Base-by-base conservation (phyloP, 192 early-diverging fungal species). In the Diversispora epigaea region DNA sequence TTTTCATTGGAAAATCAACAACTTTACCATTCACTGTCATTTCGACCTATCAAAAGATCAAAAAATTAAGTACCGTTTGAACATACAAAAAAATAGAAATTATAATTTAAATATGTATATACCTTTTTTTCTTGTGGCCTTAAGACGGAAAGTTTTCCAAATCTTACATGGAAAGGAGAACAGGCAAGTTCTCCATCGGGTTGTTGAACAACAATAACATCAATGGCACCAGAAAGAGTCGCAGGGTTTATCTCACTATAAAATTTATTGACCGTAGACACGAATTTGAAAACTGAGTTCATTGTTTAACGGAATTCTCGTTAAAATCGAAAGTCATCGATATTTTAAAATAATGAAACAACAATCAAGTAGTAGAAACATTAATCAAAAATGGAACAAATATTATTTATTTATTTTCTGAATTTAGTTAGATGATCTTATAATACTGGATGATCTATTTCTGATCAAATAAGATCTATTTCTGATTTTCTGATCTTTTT, bases 141-240 rank as follows among this genome's bases (percentile, higher is more conserved):
- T 5, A 98, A 86, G 15, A 98, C 86, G 73, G 93, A 93, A 50
- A 99, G 83, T 79, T 99, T 99, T 39, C 96, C 96, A 80, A 98
- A 99, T 47, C 98, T 91, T 17, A 99, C 96, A 80, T 99, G 98
- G 80, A 97, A 99, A 4, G 98, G 98, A 43, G 95, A 96, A 80
- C 94, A 96, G 50, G 88, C 84, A 32, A 98, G 80, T 45, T 93
- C 88, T 14, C 94, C 95, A 80, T 96, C 86, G 63, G 84, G 71
- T 71, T 89, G 90, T 69, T 96, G 86, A 41, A 98, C 95, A 11
- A 98, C 96, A n/a, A 99, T 85, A 62, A 99, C 93, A 81, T 99
- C 98, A 81, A 99, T 98, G 44, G 98, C 96, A 19, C 98, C 98
- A 6, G 93, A 94, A 22, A 99, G 90, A 0, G 98, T 99, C 2